Base-by-base conservation (phyloP, 2,329 filamentous ascomycete species). In the Penicillium sp. region DNA sequence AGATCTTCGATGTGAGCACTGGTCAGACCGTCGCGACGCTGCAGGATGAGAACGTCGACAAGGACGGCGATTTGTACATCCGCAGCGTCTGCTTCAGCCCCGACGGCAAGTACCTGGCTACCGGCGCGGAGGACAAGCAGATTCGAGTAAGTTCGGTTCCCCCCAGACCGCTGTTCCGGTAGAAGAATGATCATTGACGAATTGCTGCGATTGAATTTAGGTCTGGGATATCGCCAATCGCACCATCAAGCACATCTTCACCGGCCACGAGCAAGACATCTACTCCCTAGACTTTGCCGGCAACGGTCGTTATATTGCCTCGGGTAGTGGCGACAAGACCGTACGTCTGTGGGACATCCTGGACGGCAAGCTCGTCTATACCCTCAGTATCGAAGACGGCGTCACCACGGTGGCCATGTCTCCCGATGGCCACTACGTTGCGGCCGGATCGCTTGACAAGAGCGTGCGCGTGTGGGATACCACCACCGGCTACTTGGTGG, bases 21-120 rank as follows among this genome's bases (percentile, higher is more conserved):
- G 94, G 94, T 50, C 84, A 90, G 62, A 94, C 92, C 71, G 85
- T 97, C 47, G 94, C 90, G 61, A 87, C 94, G 53, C 79, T 97
- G 30, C 90, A 96, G 71, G 94, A 99, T 64, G 88, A 92, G 63
- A 87, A 81, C 41, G 89, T 91, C 41, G 90, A 95, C 61, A 86
- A 92, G 63, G 87, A 89, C 48, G 92, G 92, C 25, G 94, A 99
- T 74, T 79, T 99, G 28, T 99, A 97, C 73, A 99, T 99, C 64
- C 81, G 94, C 63, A 97, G 92, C 66, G 94, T 99, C 48, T 99
- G 94, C 80, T 99, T 99, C 80, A 97, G 92, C 69, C 94, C 94
- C 11, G 92, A 97, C 70, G 92, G 94, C 55, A 88, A 88, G 67
- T 96, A 90, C 64, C 82, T 99, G 30, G 94, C 94, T 4, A 99